Evolutionary conservation across 2,329 filamentous ascomycete genomes (phyloP).

Genomic region (Talaromyces sp.): DNA sequence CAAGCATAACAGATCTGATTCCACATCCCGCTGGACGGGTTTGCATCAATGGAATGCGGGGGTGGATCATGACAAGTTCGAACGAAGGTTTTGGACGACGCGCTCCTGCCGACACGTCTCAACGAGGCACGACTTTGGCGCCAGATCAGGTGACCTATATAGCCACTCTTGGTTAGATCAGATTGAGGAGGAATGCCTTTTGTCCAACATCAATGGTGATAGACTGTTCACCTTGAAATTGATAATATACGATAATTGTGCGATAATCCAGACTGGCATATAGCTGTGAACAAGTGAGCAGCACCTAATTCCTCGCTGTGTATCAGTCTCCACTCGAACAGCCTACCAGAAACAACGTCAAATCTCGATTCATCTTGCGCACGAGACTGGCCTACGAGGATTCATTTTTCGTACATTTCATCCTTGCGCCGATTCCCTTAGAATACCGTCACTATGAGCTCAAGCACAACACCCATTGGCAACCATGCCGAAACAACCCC

Average conservation of each 20-base stretch:
- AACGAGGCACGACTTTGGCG: slow-evolving; percentile 1
- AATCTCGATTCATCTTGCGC: not conserved
- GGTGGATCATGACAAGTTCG: not conserved
- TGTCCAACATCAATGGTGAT: not conserved
- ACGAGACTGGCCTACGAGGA: no score
- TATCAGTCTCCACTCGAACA: not conserved
- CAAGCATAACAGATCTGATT: not conserved
- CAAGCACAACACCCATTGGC: slow-evolving; percentile 9
- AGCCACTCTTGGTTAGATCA: slow-evolving; percentile 20
- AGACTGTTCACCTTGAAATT: not conserved
- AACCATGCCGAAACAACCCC: slow-evolving; percentile 1
- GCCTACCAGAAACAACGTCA: not conserved
- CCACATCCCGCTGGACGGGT: not conserved
- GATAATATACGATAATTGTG: no score
- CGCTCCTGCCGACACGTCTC: not conserved
- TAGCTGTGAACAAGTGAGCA: not conserved
- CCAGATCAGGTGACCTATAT: slow-evolving; percentile 7
- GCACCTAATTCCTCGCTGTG: not conserved
- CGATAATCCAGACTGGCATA: not conserved
- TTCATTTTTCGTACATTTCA: not conserved
- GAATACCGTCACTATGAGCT: slow-evolving; percentile 7
- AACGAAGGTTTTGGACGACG: not conserved
- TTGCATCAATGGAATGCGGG: not conserved
- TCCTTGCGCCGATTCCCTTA: not conserved
- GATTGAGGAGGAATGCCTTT: not conserved